Evolutionary conservation across 805 yeast species (phyloP).

Genomic region (Myxozyma nipponensis): DNA sequence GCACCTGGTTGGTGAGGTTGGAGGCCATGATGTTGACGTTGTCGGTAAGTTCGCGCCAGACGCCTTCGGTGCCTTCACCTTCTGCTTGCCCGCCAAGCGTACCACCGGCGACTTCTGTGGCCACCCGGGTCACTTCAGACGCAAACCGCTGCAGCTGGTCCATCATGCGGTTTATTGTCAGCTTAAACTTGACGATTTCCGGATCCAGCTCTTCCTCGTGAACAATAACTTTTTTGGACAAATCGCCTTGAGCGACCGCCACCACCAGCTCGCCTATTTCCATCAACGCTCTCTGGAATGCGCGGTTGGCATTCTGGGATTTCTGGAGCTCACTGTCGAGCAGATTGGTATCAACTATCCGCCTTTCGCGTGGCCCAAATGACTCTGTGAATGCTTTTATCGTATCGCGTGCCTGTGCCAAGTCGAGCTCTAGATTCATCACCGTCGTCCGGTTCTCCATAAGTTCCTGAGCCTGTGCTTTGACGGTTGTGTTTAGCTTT

Average conservation of each 20-base stretch:
- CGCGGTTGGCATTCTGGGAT: slow-evolving; percentile 57
- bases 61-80: slow-evolving; percentile 79
- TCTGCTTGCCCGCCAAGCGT: slow-evolving; percentile 87
- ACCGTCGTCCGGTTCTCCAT: slow-evolving; percentile 18
- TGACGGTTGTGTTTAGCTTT: slow-evolving; percentile 21
- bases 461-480: slow-evolving; percentile 22
- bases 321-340: slow-evolving; percentile 38
- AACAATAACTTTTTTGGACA: slow-evolving; percentile 72
- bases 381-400: slow-evolving; percentile 22
- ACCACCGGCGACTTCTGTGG: slow-evolving; percentile 88
- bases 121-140: slow-evolving; percentile 75
- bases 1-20: slow-evolving; percentile 79
- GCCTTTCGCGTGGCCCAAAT: slow-evolving; percentile 22
- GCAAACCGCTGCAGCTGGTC: slow-evolving; percentile 80
- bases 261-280: slow-evolving; percentile 85
- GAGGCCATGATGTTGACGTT: slow-evolving; percentile 88
- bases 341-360: slow-evolving; percentile 18
- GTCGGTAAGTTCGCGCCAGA: slow-evolving; percentile 82
- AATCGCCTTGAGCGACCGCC: slow-evolving; percentile 85
- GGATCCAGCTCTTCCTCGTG: slow-evolving; percentile 72
- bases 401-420: slow-evolving; percentile 25
- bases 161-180: slow-evolving; percentile 84
- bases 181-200: slow-evolving; percentile 72
- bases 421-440: slow-evolving; percentile 23
- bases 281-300: slow-evolving; percentile 55